A percentile compares a stretch with the other conserved stretches of the same genome.
Evolutionary conservation across 345 rosid species (phyloP).

Genomic region (Eucalyptus curtisii): DNA sequence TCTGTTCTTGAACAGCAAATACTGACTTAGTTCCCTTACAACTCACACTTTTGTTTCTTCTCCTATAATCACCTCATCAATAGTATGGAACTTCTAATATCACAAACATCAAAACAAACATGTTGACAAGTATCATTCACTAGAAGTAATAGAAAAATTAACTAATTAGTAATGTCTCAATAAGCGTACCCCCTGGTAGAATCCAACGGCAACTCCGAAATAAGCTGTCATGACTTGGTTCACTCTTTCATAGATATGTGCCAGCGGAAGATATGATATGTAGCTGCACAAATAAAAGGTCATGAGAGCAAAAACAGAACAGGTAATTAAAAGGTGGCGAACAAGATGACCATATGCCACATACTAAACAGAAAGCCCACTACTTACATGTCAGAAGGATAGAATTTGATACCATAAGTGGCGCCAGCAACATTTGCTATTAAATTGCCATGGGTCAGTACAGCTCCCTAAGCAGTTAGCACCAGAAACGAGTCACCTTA

Average conservation of each 20-base stretch:
- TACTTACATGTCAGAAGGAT: slow-evolving; percentile 86
- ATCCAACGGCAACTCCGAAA: slow-evolving; percentile 86
- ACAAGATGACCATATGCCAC: background rate
- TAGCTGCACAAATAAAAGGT: slow-evolving; percentile 31
- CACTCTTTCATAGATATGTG: slow-evolving; percentile 88
- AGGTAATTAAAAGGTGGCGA: background rate
- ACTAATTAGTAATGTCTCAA: background rate
- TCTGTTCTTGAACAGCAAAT: background rate
- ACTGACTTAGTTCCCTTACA: background rate
- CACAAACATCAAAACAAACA: background rate
- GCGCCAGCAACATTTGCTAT: slow-evolving; percentile 84
- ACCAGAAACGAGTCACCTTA: background rate
- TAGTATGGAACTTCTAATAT: background rate
- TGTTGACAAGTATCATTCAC: background rate
- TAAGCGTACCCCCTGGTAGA: slow-evolving; percentile 89
- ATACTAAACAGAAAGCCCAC: background rate
- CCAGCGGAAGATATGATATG: slow-evolving; percentile 94
- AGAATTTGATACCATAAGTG: slow-evolving; percentile 23
- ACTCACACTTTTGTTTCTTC: background rate
- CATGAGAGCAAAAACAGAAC: slow-evolving; percentile 1
- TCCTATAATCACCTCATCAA: background rate
- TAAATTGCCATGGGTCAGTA: slow-evolving; percentile 74
- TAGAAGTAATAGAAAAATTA: background rate
- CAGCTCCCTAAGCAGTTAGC: slow-evolving; percentile 53
- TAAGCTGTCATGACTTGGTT: slow-evolving; percentile 49